Evolutionary conservation across 2,329 filamentous ascomycete genomes (phyloP), one percentile per base, ranked within the genome.

Genomic region (Trichoderma pleuroti): DNA sequence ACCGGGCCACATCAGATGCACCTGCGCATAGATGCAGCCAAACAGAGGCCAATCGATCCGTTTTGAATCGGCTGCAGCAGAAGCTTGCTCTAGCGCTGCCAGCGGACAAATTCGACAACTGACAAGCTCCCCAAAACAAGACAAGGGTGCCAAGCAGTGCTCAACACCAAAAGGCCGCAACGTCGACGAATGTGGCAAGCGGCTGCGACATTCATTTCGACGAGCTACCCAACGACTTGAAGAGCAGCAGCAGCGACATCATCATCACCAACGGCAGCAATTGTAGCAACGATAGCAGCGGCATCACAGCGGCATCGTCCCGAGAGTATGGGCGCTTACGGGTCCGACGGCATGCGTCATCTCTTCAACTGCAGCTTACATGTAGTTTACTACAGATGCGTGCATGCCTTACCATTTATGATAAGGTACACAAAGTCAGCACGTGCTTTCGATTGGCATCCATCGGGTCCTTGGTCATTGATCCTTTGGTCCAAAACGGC

Each of bases 321-420:
- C 49, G 63, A 66, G 28, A 52, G 24, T 49, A 32, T 36, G 30
- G 65, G 39, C 65, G 30, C 65, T 32, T 32, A 61, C 39, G 56
- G 39, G 65, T 68, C 65, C 42, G 65, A 61, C 65, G 28, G 65
- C 65, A 68, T 68, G 28, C 65, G 26, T 54, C 36, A 57, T 42
- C 34, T 36, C 49, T 28, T 68, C 39, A 12, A 46, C 52, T 21
- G 52, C 61, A 42, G 28, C 61, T 64, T 49, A 32, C 26, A 21
- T 30, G 61, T 59, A 36, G 65, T 59, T 46, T 60, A 18, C 16
- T 30, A 34, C 56, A 34, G 36, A 26, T 26, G 34, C 54, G 26
- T 34, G 30, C 32, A 36, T 36, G 52, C 52, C 34, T 59, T 21
- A 14, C 52, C 9, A 46, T 18, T 67, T 46, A 26, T 30, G 52